Conservation (phyloP, 2,329 filamentous ascomycete species). For the Pezizomycotina sp. region DNA sequence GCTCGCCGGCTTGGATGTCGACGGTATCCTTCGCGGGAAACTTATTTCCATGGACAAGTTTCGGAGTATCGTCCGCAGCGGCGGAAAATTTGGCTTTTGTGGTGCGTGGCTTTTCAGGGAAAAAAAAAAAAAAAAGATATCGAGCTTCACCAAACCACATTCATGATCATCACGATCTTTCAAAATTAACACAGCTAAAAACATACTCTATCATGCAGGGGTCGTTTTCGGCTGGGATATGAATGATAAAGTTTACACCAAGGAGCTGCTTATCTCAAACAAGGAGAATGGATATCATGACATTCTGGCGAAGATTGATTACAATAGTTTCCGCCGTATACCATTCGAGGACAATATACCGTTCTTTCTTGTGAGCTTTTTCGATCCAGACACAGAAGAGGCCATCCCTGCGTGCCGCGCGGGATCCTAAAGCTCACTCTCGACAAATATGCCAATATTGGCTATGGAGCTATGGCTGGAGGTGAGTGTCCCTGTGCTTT, state of each 20-base stretch:
- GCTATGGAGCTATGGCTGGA: conserved; percentile 76
- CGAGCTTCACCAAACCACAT: too few species aligned
- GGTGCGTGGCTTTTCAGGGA: too few species aligned
- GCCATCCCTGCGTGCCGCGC: conserved; percentile 60
- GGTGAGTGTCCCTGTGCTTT: too few species aligned
- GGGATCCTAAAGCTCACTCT: conserved; percentile 54
- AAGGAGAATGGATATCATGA: conserved; percentile 81
- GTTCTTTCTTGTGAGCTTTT: conserved; percentile 41
- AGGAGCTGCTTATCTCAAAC: conserved; percentile 73
- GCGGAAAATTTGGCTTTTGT: conserved; percentile 90
- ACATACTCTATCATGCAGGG: too few species aligned
- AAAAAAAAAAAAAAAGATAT: too few species aligned
- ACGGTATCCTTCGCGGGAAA: conserved; percentile 71
- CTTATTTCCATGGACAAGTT: conserved; percentile 88
- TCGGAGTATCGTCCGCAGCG: conserved; percentile 58
- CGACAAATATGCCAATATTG: conserved; percentile 48
- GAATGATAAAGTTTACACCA: conserved; percentile 68
- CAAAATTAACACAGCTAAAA: too few species aligned
- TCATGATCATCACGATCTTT: too few species aligned
- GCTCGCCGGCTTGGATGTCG: conserved; percentile 71
- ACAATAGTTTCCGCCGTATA: conserved; percentile 62
- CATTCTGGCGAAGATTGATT: conserved; percentile 64
- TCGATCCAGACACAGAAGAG: conserved; percentile 57
- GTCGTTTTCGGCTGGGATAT: conserved; percentile 96
- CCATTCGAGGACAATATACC: conserved; percentile 52